Base-by-base conservation (phyloP, 345 rosid species). In the Gossypium mustelinum region DNA sequence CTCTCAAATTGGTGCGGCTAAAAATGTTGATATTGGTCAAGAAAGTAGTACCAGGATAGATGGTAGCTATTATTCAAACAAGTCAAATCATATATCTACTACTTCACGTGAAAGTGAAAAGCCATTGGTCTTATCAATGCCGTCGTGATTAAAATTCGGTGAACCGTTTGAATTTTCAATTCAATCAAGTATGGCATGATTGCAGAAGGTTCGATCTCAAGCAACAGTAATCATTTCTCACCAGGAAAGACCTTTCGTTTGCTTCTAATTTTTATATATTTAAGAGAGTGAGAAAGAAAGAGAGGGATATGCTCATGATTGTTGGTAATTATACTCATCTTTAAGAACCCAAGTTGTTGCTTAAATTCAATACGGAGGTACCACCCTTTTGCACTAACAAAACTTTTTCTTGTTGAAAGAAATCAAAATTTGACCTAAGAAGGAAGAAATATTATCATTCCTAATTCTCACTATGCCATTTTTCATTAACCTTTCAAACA, bases 61-160 rank as follows among this genome's bases (percentile, higher is more conserved):
- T 0, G 43, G 61, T 29, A 52, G 48, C 3, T 52, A 24, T 34
- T 70, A 61, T 9, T 27, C 29, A 27, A 27, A 27, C 29, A 27
- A 27, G 29, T 3, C 29, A 3, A 27, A 27, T 27, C 29, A 27
- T 27, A 27, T 27, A 27, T 27, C 29, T 27, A 27, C 29, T 27
- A 27, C 29, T 27, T 70, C 61, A 0, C 73, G n/a, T 29, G 73
- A 70, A 7, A 70, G 61, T 29, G 73, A 70, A 70, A 70, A 7
- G 43, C 61, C 73, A 17, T 70, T 70, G 45, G 73, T 60, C 20
- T 51, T 29, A 27, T 70, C 61, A 29, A 51, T 27, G 43, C 6
- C 22, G 3, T 57, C 65, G 2, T 58, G 58, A 70, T 65, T 11
- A 11, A 39, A n/a, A 63, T 39, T n/a, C 11, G 45, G 24, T n/a